Evolutionary conservation across 2,329 filamentous ascomycete genomes (phyloP), one percentile per base, ranked within the genome.

Genomic region (Penicillium polonicum): DNA sequence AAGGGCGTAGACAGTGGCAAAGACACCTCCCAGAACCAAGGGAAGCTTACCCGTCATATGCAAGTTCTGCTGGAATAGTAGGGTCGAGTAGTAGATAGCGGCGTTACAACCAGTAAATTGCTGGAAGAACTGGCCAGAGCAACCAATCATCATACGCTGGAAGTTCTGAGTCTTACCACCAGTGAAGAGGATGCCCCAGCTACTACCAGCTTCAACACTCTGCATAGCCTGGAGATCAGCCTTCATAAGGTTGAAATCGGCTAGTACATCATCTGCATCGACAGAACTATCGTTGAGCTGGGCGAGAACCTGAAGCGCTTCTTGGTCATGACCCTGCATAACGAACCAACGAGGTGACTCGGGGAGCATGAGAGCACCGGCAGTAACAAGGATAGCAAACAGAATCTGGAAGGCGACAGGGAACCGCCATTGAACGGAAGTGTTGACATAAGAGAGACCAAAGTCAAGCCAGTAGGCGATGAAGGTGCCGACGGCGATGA

Each of bases 281-380:
- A 58, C 43, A 29, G 50, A 41, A 21, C 45, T 60, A 36, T 80
- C 58, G 27, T 76, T 72, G 2, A 83, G 76, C 10, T 77, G 76
- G 3, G 79, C 79, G 41, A 83, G 76, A 13, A 83, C 79, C 5
- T 74, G 69, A 15, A 72, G 71, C 39, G 72, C 82, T 63, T 77
- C 80, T 55, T 73, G 71, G 60, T 83, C 77, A 38, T 75, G 70
- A 17, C 80, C 82, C 50, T 79, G 78, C 52, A 80, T 70, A 12
- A 85, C 76, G 21, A 85, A 73, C 79, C 81, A 84, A 39, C 81
- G 74, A 8, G 82, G 82, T 0, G 80, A 82, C 57, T 85, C 82
- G 9, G 82, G 82, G 1, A 83, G 70, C 17, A 65, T 35, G 0
- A 68, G 5, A 29, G 60, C 66, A 41, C 69, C 69, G 9, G 27